Percentiles rank a stretch among this genome's conserved stretches.
Conservation (phyloP, 192 early-diverging fungal genomes). For the Podila verticillata region DNA sequence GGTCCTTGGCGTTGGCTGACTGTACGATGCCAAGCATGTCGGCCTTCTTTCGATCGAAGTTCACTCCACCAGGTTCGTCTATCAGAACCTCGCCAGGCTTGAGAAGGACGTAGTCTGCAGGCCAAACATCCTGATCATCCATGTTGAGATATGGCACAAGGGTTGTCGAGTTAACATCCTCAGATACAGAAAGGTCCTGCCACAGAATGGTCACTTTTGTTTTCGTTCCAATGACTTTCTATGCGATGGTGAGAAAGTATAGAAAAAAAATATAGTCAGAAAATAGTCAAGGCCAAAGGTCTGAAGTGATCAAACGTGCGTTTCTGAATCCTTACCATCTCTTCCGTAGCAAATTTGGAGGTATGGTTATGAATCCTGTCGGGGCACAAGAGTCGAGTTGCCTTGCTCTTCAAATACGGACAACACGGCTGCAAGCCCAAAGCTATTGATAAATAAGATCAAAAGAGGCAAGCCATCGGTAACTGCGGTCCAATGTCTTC, state of each 20-base stretch:
- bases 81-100: constrained; percentile 40
- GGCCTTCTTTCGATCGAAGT: constrained; percentile 40
- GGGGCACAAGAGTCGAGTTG: constrained; percentile 27
- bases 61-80: constrained; percentile 35
- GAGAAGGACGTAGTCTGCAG: constrained; percentile 50
- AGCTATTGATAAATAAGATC: constrained; percentile 1
- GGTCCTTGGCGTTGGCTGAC: constrained; percentile 41
- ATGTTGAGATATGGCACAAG: constrained; percentile 53
- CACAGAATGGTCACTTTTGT: constrained; percentile 48
- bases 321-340: constrained; percentile 22
- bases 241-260: not conserved
- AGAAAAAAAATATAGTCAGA: not conserved
- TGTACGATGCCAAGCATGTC: constrained; percentile 56
- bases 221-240: constrained; percentile 45
- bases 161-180: constrained; percentile 21
- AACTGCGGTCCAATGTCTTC: no score
- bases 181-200: constrained; percentile 47
- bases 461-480: no score
- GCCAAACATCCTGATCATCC: constrained; percentile 59
- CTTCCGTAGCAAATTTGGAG: constrained; percentile 30
- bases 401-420: constrained; percentile 37
- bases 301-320: not conserved
- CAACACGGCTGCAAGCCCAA: constrained; percentile 26
- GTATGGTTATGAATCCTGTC: constrained; percentile 25
- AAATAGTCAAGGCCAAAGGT: not conserved